Conservation (phyloP, 129 eudicot genomes). For the Helichrysum umbraculigerum region DNA sequence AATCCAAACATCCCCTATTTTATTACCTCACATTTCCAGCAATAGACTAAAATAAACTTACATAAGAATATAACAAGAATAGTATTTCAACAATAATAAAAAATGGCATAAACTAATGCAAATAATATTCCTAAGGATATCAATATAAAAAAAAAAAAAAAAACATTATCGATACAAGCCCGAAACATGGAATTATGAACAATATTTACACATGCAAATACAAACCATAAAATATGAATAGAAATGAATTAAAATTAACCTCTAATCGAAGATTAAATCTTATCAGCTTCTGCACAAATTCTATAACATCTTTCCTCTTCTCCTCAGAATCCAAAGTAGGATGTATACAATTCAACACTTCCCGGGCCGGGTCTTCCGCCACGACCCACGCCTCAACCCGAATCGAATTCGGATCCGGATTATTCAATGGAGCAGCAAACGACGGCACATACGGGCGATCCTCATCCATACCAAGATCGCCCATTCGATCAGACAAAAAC, state of each 20-base stretch:
- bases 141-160: too few relatives aligned
- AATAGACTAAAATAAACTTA: not conserved
- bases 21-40: not conserved
- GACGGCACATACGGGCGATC: conserved; percentile 46
- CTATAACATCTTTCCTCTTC: conserved; percentile 66
- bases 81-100: not conserved
- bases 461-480: conserved; percentile 46
- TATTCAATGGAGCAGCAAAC: conserved; percentile 29
- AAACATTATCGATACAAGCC: not conserved
- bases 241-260: conserved; percentile 38
- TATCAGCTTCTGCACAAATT: conserved; percentile 57
- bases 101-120: not conserved
- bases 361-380: conserved; percentile 55
- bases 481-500: conserved; percentile 29
- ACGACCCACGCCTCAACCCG: conserved; percentile 39
- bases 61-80: not conserved
- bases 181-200: not conserved
- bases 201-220: conserved; percentile 16
- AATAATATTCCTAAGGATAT: not conserved
- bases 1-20: not conserved
- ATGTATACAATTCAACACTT: conserved; percentile 54
- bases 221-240: not conserved
- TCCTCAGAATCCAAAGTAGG: conserved; percentile 76
- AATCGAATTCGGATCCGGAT: conserved; percentile 58
- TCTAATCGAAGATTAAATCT: conserved; percentile 43